A percentile compares a stretch with the other conserved stretches of the same genome.
Evolutionary conservation across 2,329 filamentous ascomycete genomes (phyloP).

Genomic region (Penicillium sp.): DNA sequence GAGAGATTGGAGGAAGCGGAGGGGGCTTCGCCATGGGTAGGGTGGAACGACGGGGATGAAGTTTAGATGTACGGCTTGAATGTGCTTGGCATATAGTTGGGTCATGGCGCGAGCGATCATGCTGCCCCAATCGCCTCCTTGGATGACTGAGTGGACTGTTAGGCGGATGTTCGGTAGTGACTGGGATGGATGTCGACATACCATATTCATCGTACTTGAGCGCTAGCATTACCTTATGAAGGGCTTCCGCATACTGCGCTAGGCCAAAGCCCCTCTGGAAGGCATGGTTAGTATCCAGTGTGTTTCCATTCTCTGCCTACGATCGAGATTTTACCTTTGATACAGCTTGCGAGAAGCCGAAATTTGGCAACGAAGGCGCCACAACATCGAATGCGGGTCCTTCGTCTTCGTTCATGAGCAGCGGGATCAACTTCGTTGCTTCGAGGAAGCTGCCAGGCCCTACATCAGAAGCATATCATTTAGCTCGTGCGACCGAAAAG

Average conservation of each 20-base stretch:
- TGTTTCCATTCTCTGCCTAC: background rate
- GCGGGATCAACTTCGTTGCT: constrained; percentile 45
- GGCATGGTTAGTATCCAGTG: background rate
- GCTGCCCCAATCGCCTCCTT: constrained; percentile 72
- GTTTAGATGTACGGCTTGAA: constrained; percentile 65
- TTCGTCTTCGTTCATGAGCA: constrained; percentile 42
- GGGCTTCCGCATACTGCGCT: constrained; percentile 63
- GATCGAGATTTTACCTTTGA: constrained; percentile 25
- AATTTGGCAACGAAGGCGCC: constrained; percentile 59
- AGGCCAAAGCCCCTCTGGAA: constrained; percentile 58
- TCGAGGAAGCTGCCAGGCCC: constrained; percentile 69
- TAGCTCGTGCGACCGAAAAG: constrained; percentile 11
- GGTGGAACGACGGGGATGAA: constrained; percentile 55
- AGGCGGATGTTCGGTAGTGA: background rate
- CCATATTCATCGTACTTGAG: constrained; percentile 66
- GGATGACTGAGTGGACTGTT: constrained; percentile 37
- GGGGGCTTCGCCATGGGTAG: constrained; percentile 54
- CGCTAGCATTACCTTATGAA: constrained; percentile 68
- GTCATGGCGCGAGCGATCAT: constrained; percentile 65
- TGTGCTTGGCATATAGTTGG: constrained; percentile 58
- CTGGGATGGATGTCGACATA: constrained; percentile 16
- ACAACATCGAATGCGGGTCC: constrained; percentile 56
- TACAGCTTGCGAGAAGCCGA: constrained; percentile 55
- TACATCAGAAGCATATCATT: constrained; percentile 7
- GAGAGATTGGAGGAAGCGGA: constrained; percentile 50